Base-by-base conservation (phyloP, 2,329 filamentous ascomycete species). In the Penicillium verrucosum region DNA sequence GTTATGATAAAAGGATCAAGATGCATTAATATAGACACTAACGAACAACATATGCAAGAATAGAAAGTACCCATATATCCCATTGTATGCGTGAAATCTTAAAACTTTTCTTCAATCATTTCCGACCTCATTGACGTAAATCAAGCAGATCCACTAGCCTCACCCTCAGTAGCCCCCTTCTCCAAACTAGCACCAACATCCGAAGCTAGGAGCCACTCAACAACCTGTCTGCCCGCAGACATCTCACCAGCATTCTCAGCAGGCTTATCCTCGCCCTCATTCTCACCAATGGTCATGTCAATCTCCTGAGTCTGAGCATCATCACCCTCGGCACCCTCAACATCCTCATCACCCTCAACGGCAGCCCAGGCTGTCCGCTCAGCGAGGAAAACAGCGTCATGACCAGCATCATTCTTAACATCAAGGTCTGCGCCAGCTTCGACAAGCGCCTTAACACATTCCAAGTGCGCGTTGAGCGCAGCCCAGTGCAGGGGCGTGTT, bases 401-500 rank as follows among this genome's bases (percentile, higher is more conserved):
- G 90, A 29, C 95, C 92, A 46, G 89, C 89, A 69, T 87, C 85
- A 71, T 97, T 97, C 68, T 87, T 87, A 32, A 91, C 78, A 11
- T 86, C 86, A 5, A 92, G 86, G 57, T 91, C 88, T 1, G 92
- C 92, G 2, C 91, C 92, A 3, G 85, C 80, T 43, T 86, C 85
- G 2, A 96, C 80, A 12, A 99, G 81, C 0, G 86, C 76, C 77
- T 92, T 89, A 7, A 96, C 90, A 4, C 86, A 84, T 6, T 87
- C 84, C 3, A 97, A 78, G 68, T 97, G 92, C 1, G 92, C 92
- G 53, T 95, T 94, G 54, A 97, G 78, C 0, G 91, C 89, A 0
- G 93, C 93, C 92, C 92, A 97, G 77, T 99, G 94, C 56, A 99
- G 80, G 0, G 91, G 85, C 0, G 93, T 97, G 77, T 97, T 97